Evolutionary conservation across 768 basidiomycete genomes (phyloP).

Genomic region (Auriscalpium vulgare): DNA sequence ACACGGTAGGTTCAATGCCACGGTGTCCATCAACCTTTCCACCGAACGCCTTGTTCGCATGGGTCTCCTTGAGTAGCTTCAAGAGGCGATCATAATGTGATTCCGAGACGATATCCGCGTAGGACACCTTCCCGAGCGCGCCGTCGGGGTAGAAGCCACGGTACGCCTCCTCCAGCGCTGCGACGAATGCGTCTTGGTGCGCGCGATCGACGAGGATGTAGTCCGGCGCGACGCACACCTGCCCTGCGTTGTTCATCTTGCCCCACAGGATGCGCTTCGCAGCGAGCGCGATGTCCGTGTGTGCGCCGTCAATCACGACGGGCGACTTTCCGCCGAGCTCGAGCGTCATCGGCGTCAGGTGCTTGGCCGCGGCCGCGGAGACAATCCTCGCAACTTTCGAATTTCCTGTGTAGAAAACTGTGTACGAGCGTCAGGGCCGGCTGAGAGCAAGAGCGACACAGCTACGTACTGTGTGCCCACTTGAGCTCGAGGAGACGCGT

Average conservation of each 20-base stretch:
- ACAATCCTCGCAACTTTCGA: slow-evolving; percentile 41
- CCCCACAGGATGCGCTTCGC: slow-evolving; percentile 21
- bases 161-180: slow-evolving; percentile 35
- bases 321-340: slow-evolving; percentile 47
- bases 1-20: slow-evolving; percentile 50
- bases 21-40: slow-evolving; percentile 30
- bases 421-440: too few species aligned
- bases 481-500: slow-evolving; percentile 29
- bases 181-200: slow-evolving; percentile 39
- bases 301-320: slow-evolving; percentile 18
- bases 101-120: slow-evolving; percentile 45
- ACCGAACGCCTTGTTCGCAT: slow-evolving; percentile 49
- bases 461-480: slow-evolving; percentile 23
- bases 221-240: slow-evolving; percentile 36
- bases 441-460: not conserved
- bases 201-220: slow-evolving; percentile 35
- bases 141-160: slow-evolving; percentile 46
- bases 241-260: slow-evolving; percentile 18
- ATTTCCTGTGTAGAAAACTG: slow-evolving; percentile 37
- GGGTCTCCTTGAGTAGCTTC: slow-evolving; percentile 42
- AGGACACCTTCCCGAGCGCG: slow-evolving; percentile 36
- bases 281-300: slow-evolving; percentile 12
- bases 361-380: slow-evolving; percentile 42
- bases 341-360: slow-evolving; percentile 46
- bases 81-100: slow-evolving; percentile 47